phyloP scores from a whole-genome alignment of 2,329 filamentous ascomycete genomes.

The Colletotrichum sp. region DNA sequence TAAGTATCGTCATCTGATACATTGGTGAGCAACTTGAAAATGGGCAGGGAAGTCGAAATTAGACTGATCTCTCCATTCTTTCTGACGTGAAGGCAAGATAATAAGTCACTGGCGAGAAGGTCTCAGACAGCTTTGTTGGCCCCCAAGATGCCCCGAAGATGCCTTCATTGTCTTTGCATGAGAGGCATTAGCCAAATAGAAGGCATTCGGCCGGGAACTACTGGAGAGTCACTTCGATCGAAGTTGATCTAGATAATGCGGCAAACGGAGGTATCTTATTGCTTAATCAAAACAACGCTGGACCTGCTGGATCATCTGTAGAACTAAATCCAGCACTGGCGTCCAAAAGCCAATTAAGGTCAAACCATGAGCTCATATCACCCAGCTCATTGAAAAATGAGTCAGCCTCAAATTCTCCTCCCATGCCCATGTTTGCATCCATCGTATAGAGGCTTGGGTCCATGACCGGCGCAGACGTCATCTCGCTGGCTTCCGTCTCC shows the following conservation, averaged over 20 bases:
- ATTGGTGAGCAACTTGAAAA: background rate
- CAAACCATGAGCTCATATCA: constrained; percentile 30
- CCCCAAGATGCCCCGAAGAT: too few species aligned
- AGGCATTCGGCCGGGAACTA: too few species aligned
- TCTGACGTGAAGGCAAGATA: too few species aligned
- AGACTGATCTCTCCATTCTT: background rate
- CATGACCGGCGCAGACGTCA: background rate
- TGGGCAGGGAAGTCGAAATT: background rate
- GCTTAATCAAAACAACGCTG: background rate
- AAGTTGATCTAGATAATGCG: too few species aligned
- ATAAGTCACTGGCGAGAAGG: too few species aligned
- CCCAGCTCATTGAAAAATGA: constrained; percentile 28
- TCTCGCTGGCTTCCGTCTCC: background rate
- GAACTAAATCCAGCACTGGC: background rate
- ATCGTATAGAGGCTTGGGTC: background rate
- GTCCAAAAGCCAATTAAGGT: constrained; percentile 26
- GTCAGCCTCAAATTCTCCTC: background rate
- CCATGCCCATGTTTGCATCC: background rate
- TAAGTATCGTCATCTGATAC: background rate
- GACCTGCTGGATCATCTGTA: background rate
- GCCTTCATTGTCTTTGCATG: too few species aligned
- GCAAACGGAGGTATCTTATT: background rate
- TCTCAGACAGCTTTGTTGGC: too few species aligned
- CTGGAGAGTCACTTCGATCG: too few species aligned
- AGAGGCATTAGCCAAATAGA: too few species aligned